phyloP scores from a whole-genome alignment of 1,139 yeast genomes.

The Eremothecium sinecaudum region DNA sequence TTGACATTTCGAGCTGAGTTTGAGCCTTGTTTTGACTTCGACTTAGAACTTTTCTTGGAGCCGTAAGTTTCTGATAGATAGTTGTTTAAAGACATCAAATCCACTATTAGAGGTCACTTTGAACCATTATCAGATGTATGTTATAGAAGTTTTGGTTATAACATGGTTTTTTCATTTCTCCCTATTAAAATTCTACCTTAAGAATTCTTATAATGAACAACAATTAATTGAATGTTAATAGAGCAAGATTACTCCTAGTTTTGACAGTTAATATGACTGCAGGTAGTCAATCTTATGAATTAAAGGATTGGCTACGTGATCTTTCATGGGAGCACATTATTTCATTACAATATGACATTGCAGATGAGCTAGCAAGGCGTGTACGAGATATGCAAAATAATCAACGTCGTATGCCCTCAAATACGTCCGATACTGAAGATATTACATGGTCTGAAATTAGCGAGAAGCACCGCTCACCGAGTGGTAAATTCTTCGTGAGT shows the following conservation, averaged over 20 bases:
- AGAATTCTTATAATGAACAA: no score
- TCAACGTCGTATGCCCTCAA: slow-evolving; percentile 22
- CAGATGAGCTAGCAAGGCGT: slow-evolving; percentile 3
- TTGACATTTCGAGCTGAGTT: slow-evolving; percentile 7
- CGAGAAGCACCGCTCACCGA: no score
- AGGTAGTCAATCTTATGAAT: slow-evolving; percentile 1
- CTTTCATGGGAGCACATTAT: slow-evolving; percentile 5
- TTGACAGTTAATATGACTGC: no score
- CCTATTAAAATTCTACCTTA: no score
- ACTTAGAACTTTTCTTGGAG: slow-evolving; percentile 14
- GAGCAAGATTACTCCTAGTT: no score
- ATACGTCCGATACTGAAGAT: slow-evolving; percentile 6
- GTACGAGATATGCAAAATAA: slow-evolving; percentile 10
- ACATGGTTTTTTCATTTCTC: no score
- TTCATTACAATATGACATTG: slow-evolving; percentile 4
- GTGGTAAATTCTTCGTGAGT: no score
- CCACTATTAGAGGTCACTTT: no score
- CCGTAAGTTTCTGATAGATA: slow-evolving; percentile 20
- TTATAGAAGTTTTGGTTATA: no score
- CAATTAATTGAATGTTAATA: no score
- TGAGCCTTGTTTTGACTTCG: slow-evolving; percentile 17
- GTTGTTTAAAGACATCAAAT: slow-evolving; percentile 13
- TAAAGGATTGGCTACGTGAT: slow-evolving; percentile 2
- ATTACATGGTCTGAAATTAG: background rate
- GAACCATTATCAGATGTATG: no score